Conservation (phyloP, 176 grass and related monocot genomes). For the Areca catechu region DNA sequence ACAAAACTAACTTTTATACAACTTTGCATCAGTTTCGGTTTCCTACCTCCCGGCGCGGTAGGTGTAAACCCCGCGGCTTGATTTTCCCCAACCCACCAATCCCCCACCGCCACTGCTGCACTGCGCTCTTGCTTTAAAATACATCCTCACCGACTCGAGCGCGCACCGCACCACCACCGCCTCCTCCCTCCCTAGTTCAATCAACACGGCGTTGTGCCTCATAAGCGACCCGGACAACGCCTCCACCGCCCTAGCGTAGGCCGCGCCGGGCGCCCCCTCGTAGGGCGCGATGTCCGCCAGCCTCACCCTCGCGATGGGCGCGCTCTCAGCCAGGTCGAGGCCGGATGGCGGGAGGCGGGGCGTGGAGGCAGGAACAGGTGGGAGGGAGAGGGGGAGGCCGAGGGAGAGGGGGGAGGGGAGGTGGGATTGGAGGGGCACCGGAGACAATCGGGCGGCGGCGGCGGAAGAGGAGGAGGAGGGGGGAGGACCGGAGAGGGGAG, state of each 20-base stretch:
- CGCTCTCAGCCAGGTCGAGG: too few species aligned
- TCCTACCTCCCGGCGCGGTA: slow-evolving; percentile 63
- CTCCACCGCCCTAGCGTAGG: slow-evolving; percentile 36
- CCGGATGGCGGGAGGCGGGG: slow-evolving; percentile 2
- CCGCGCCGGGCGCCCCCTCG: slow-evolving; percentile 31
- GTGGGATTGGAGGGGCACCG: not conserved
- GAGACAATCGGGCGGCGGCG: not conserved
- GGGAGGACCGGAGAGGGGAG: not conserved
- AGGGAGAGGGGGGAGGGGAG: slow-evolving; percentile 8
- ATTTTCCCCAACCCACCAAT: slow-evolving; percentile 14
- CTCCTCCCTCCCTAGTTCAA: slow-evolving; percentile 43
- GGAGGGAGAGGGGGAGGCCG: slow-evolving; percentile 3
- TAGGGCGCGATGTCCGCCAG: slow-evolving; percentile 44
- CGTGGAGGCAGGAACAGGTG: not conserved
- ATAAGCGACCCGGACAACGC: slow-evolving; percentile 45
- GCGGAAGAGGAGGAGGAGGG: not conserved
- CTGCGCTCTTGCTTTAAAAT: slow-evolving; percentile 29
- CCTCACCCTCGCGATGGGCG: slow-evolving; percentile 36
- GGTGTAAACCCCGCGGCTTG: slow-evolving; percentile 26
- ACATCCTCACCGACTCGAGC: slow-evolving; percentile 51
- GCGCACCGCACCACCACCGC: slow-evolving; percentile 52
- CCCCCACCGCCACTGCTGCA: not conserved
- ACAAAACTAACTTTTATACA: too few species aligned
- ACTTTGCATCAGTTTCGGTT: not conserved
- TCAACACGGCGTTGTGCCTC: slow-evolving; percentile 42